Evolutionary conservation across 2,329 filamentous ascomycete genomes (phyloP), one percentile per base, ranked within the genome.

Genomic region (Hypomyces perniciosus): DNA sequence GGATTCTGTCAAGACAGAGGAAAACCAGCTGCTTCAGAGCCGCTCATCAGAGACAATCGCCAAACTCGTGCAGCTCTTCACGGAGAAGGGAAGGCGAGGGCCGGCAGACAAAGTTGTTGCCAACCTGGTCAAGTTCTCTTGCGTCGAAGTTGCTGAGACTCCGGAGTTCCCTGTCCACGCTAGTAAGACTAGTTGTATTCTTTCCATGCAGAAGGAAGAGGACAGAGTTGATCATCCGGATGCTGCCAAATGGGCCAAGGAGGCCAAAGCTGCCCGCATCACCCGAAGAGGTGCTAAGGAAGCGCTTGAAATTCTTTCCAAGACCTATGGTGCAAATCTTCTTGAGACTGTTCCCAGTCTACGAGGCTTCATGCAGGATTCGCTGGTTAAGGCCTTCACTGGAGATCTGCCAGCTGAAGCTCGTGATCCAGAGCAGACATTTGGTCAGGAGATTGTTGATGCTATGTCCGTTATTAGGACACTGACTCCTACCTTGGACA

Each of bases 121-220:
- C 43, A 99, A 99, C 63, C 71, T 99, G 47, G 89, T 95, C 71
- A 97, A 96, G 64, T 99, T 96, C 69, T 96, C 90, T 56, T 99
- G 93, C 63, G 90, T 96, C 62, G 93, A 99, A 65, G 95, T 95
- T 1, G 92, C 93, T 0, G 95, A 99, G 68, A 99, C 95, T 0
- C 93, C 93, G 0, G 93, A 97, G 62, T 97, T 97, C 65, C 83
- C 85, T 4, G 85, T 88, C 29, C 93, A 97, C 62, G 87, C 86
- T 2, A 68, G 76, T 40, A 85, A 95, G 62, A 87, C 85, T 42
- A 83, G 84, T 56, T 85, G 86, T 10, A 93, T 99, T 50, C 72
- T 99, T 12, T 97, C 93, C 0, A 84, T 99, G 68, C 89, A 92
- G 60, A 99, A 99, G 70, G 93, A 99, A 65, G 93, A 99, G 69